Conservation (phyloP, 192 early-diverging fungal species). For the Irineochytrium annulatum region DNA sequence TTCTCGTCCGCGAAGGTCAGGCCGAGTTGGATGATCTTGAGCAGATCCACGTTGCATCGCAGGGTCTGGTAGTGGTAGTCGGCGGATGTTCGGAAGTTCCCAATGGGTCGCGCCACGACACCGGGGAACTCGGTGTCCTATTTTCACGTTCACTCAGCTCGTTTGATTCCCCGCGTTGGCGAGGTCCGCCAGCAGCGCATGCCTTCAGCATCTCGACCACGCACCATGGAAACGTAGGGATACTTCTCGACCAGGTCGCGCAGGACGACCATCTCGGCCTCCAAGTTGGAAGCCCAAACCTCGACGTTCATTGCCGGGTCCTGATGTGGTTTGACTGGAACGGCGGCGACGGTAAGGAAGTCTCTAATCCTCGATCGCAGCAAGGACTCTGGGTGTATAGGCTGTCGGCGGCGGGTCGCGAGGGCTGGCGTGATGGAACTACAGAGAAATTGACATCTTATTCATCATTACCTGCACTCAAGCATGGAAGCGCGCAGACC, state of each 20-base stretch:
- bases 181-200: background rate
- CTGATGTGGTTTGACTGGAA: background rate
- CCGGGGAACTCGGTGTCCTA: constrained; percentile 99
- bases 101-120: constrained; percentile 97
- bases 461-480: no score
- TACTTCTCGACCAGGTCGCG: constrained; percentile 86
- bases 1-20: constrained; percentile 85
- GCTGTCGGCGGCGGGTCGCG: no score
- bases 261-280: constrained; percentile 85
- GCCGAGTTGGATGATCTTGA: constrained; percentile 98
- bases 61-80: constrained; percentile 99
- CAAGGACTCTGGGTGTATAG: no score
- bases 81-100: constrained; percentile 87
- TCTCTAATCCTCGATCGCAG: no score
- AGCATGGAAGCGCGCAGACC: no score
- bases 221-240: constrained; percentile 94
- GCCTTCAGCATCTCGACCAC: background rate
- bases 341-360: no score
- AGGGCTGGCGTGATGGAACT: no score
- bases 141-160: background rate
- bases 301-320: constrained; percentile 22
- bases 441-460: no score
- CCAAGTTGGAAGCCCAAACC: constrained; percentile 88
- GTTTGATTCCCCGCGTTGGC: background rate
- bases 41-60: constrained; percentile 94